Evolutionary conservation across 2,329 filamentous ascomycete species (phyloP), one percentile per base, ranked within the genome.

Genomic region (Aspergillus sp.): DNA sequence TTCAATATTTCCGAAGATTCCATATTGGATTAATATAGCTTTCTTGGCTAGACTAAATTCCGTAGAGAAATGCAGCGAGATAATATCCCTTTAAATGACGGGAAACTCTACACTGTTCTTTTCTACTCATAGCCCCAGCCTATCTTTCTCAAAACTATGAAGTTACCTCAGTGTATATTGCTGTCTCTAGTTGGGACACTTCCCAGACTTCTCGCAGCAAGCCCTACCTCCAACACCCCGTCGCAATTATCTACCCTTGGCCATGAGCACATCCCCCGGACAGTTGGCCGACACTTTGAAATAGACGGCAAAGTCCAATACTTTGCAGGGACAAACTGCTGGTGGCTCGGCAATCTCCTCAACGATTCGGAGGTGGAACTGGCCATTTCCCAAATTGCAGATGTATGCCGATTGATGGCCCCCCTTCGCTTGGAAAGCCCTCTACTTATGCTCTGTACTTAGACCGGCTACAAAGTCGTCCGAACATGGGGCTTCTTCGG

Each of bases 251-350:
- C 27, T 21, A 12, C 24, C 39, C n/a, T 15, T 50, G 53, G 53
- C 17, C 37, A n/a, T 0, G 17, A 35, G 4, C 35, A 17, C 6
- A 48, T 49, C 8, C 23, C 53, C 8, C 47, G 40, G 7, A 2
- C 45, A 0, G 46, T 46, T 3, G 47, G 53, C 14, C 19, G 53
- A 1, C 53, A 50, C 31, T 56, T 56, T 19, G 53, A 56, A 14
- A 56, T 56, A 4, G 47, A 56, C n/a, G 53, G 53, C 3, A 56
- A 56, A 19, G 53, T 56, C 24, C 53, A 56, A 3, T 56, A 56
- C n/a, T 56, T 56, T 27, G 53, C 53, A 3, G 53, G 53, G 2
- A 56, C 53, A 9, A 56, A 56, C 19, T 50, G 46, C 27, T 56
- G 53, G 53, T 56, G 53, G 53, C 27, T 56, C 5, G 53, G 53